phyloP scores from a whole-genome alignment of 352 stramenopile species.

The Phytophthora fragariaefolia region DNA sequence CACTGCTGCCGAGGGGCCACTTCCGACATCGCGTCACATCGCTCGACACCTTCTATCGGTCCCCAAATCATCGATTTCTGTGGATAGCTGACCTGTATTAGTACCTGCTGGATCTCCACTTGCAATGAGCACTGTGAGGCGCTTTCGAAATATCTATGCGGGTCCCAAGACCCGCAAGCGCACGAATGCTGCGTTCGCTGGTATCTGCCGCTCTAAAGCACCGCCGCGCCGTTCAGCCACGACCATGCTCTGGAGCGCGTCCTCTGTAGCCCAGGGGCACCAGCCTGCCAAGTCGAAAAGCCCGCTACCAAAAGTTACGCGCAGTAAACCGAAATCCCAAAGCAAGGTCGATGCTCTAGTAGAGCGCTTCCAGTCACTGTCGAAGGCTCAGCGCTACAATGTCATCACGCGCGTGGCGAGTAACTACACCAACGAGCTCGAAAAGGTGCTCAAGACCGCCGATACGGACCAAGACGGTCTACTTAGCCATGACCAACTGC shows the following conservation, averaged over 20 bases:
- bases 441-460: slow-evolving; percentile 69
- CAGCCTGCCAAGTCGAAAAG: slow-evolving; percentile 27
- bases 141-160: slow-evolving; percentile 32
- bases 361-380: slow-evolving; percentile 66
- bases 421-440: slow-evolving; percentile 64
- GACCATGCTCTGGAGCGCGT: slow-evolving; percentile 27
- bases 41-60: neutral
- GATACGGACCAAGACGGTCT: slow-evolving; percentile 76
- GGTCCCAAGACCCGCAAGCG: slow-evolving; percentile 36
- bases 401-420: slow-evolving; percentile 61
- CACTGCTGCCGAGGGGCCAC: neutral
- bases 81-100: slow-evolving; percentile 15
- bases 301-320: slow-evolving; percentile 13
- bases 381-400: slow-evolving; percentile 60
- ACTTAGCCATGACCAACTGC: slow-evolving; percentile 72
- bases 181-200: slow-evolving; percentile 24
- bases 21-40: slow-evolving; percentile 17
- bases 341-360: slow-evolving; percentile 48
- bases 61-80: neutral
- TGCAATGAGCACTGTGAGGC: slow-evolving; percentile 24
- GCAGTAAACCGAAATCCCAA: slow-evolving; percentile 36
- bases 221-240: slow-evolving; percentile 26
- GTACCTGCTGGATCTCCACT: slow-evolving; percentile 5
- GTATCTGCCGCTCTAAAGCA: slow-evolving; percentile 24
- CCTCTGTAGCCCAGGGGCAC: slow-evolving; percentile 15